phyloP scores from a whole-genome alignment of 2,329 filamentous ascomycete genomes.

The Xylariaceae sp. region DNA sequence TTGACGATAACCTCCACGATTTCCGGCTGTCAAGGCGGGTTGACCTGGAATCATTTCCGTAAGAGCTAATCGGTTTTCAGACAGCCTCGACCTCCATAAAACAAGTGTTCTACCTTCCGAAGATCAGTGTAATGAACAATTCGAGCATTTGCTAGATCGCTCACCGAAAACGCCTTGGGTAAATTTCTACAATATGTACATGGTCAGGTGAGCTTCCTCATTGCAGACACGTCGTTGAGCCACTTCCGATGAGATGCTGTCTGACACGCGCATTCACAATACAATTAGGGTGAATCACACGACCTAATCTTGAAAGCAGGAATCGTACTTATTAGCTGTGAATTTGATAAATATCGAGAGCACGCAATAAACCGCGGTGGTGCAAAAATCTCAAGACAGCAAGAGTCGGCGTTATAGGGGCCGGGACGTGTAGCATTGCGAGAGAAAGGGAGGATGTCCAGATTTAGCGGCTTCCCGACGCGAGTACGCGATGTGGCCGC shows the following conservation, averaged over 20 bases:
- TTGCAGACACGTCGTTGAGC: constrained; percentile 1
- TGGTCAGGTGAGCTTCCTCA: constrained; percentile 13
- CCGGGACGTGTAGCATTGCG: constrained; percentile 4
- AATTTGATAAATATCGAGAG: constrained; percentile 9
- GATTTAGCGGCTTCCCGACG: constrained; percentile 11
- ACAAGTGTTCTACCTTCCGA: constrained; percentile 11
- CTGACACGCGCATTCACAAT: constrained; percentile 6
- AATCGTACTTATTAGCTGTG: constrained; percentile 5
- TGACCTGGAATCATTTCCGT: constrained; percentile 33
- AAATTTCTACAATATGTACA: constrained; percentile 17
- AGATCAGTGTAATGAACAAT: constrained; percentile 4
- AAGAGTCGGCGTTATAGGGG: constrained; percentile 13
- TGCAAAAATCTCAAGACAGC: constrained; percentile 10
- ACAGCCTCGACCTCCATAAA: constrained; percentile 26
- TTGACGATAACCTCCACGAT: constrained; percentile 29
- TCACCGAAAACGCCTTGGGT: constrained; percentile 12
- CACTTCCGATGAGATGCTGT: constrained; percentile 1
- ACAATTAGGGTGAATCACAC: constrained; percentile 4
- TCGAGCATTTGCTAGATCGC: not conserved
- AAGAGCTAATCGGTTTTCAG: constrained; percentile 22
- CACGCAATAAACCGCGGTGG: constrained; percentile 9
- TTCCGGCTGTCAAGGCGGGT: constrained; percentile 26
- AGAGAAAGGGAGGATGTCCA: constrained; percentile 9
- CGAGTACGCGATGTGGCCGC: constrained; percentile 12
- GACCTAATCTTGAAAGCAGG: constrained; percentile 10